These are phyloP conservation scores for Candida buenavistaensis DNA, from an alignment of 1,139 yeast species.

Conservation along the genomic window DNA sequence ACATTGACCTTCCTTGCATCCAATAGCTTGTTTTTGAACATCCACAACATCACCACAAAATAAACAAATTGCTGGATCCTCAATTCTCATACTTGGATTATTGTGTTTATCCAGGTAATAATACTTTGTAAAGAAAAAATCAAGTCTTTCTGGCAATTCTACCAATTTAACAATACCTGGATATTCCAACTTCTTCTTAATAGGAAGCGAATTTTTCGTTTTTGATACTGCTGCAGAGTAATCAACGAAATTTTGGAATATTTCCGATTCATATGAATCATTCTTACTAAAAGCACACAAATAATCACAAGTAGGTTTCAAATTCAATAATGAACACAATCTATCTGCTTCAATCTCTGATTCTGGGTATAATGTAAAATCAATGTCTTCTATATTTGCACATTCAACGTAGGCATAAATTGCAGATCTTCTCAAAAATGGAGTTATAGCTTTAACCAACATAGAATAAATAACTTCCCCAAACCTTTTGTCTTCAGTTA, in stretches of 20 bases:
- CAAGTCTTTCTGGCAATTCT: slow-evolving; percentile 66
- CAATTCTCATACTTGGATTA: slow-evolving; percentile 42
- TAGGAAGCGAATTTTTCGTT: slow-evolving; percentile 12
- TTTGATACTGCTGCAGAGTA: slow-evolving; percentile 10
- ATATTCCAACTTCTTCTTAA: slow-evolving; percentile 46
- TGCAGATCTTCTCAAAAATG: slow-evolving; percentile 68
- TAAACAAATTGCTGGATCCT: slow-evolving; percentile 85
- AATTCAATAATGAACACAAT: slow-evolving; percentile 51
- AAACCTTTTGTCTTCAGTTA: slow-evolving; percentile 21
- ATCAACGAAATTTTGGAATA: slow-evolving; percentile 22
- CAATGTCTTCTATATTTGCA: slow-evolving; percentile 52
- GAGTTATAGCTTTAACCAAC: slow-evolving; percentile 57
- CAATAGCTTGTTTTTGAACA: slow-evolving; percentile 59
- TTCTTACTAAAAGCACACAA: slow-evolving; percentile 18
- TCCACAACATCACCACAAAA: slow-evolving; percentile 76
- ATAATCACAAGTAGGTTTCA: slow-evolving; percentile 34
- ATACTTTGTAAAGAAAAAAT: slow-evolving; percentile 63
- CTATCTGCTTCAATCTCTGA: slow-evolving; percentile 54
- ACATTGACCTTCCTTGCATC: slow-evolving; percentile 62
- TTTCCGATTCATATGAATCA: slow-evolving; percentile 14
- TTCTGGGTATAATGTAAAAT: slow-evolving; percentile 19
- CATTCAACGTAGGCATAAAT: slow-evolving; percentile 58
- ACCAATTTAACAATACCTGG: slow-evolving; percentile 66
- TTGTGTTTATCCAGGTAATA: slow-evolving; percentile 47
- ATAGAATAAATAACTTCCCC: slow-evolving; percentile 51